Percentiles rank a stretch among this genome's conserved stretches.
Conservation (phyloP, 139 green algal genomes). For the Mesotaenium endlicherianum region DNA sequence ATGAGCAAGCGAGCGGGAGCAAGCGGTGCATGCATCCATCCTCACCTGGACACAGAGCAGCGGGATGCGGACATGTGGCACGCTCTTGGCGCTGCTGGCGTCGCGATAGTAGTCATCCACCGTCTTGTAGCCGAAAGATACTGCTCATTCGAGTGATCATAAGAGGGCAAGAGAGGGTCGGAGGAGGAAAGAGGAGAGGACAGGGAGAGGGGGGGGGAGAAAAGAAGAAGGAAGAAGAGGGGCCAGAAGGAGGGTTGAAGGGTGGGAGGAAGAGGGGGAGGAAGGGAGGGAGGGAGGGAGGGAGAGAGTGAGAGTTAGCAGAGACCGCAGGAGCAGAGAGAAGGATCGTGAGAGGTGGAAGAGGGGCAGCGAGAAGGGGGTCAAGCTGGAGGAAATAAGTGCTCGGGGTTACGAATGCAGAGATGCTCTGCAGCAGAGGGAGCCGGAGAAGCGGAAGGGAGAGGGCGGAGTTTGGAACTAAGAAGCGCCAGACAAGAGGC, state of each 20-base stretch:
- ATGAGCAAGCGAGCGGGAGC: too few relatives aligned
- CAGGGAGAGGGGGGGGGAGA: neutral
- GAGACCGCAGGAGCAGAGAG: neutral
- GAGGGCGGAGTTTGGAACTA: neutral
- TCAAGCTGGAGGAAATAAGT: neutral
- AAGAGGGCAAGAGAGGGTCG: neutral
- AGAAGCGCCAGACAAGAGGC: neutral
- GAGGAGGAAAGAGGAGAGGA: neutral
- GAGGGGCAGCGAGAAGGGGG: neutral
- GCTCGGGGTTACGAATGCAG: neutral
- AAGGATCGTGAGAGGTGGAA: neutral
- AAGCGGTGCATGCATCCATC: neutral
- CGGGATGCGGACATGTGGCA: constrained; percentile 49
- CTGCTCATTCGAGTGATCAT: too few relatives aligned
- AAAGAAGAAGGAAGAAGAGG: neutral
- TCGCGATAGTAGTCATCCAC: constrained; percentile 58
- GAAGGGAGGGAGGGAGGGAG: neutral
- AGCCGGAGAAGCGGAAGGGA: neutral
- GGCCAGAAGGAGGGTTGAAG: neutral
- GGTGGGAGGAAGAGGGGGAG: neutral
- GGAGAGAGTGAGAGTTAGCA: neutral
- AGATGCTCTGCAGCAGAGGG: neutral
- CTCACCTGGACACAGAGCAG: constrained; percentile 49
- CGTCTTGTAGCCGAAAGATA: constrained; percentile 55
- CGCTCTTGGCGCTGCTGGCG: constrained; percentile 28